Evolutionary conservation across 352 stramenopile genomes (phyloP).

Genomic region (Hyaloperonospora arabidopsidis): DNA sequence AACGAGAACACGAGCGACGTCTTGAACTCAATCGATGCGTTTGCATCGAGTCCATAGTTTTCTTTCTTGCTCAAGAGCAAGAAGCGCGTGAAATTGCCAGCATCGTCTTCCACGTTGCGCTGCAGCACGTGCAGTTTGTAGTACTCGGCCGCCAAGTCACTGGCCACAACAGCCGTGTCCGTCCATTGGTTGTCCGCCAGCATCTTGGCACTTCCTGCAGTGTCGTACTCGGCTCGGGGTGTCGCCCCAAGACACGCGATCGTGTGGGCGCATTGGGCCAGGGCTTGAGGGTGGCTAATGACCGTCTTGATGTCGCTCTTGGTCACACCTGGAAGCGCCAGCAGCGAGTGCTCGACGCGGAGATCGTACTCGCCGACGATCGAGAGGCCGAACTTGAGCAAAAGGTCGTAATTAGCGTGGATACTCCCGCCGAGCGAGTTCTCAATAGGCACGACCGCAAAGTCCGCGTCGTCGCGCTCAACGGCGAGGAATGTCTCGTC

Average conservation of each 20-base stretch:
- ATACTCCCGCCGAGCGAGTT: slow-evolving; percentile 93
- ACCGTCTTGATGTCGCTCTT: slow-evolving; percentile 91
- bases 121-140: slow-evolving; percentile 89
- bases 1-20: slow-evolving; percentile 80
- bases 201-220: slow-evolving; percentile 95
- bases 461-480: slow-evolving; percentile 84
- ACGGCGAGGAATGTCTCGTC: slow-evolving; percentile 61
- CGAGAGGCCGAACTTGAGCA: slow-evolving; percentile 70
- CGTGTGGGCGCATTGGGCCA: slow-evolving; percentile 95
- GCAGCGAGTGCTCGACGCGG: slow-evolving; percentile 88
- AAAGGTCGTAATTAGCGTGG: slow-evolving; percentile 93
- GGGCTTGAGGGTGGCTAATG: slow-evolving; percentile 93
- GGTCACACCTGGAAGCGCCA: slow-evolving; percentile 83
- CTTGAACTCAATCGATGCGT: slow-evolving; percentile 60
- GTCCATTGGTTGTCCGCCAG: slow-evolving; percentile 84
- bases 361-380: slow-evolving; percentile 76
- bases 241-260: slow-evolving; percentile 79
- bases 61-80: slow-evolving; percentile 69
- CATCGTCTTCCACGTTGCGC: slow-evolving; percentile 53
- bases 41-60: slow-evolving; percentile 31
- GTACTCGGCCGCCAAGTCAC: slow-evolving; percentile 90
- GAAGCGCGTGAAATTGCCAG: slow-evolving; percentile 87
- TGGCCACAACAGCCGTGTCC: slow-evolving; percentile 89
- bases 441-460: slow-evolving; percentile 93
- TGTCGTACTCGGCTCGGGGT: slow-evolving; percentile 91